Evolutionary conservation across 1,284 basidiomycete genomes (phyloP).

Genomic region (Apiotrichum domesticum): DNA sequence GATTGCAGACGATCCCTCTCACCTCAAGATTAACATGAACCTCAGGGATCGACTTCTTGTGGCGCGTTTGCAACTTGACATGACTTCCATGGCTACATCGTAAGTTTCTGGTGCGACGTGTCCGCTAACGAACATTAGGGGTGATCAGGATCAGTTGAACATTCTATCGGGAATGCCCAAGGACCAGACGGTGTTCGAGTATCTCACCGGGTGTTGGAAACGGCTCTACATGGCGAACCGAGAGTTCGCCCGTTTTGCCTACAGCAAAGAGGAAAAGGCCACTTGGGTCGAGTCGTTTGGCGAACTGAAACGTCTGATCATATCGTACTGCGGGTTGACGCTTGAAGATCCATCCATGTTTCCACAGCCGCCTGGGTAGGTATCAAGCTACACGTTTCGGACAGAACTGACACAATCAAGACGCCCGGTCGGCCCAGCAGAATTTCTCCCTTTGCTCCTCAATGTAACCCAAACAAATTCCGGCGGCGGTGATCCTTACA

Average conservation of each 20-base stretch:
- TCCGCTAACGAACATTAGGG: constrained; percentile 33
- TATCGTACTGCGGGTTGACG: constrained; percentile 84
- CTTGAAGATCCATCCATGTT: constrained; percentile 91
- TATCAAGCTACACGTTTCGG: constrained; percentile 14
- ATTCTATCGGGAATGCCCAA: constrained; percentile 72
- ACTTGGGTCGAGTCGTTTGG: constrained; percentile 61
- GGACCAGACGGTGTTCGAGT: constrained; percentile 81
- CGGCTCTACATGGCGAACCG: constrained; percentile 59
- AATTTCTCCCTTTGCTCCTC: constrained; percentile 71
- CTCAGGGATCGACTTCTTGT: constrained; percentile 63
- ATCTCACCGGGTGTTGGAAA: constrained; percentile 87
- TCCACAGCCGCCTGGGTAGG: constrained; percentile 70
- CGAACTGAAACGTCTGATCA: constrained; percentile 68
- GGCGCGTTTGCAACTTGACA: constrained; percentile 76
- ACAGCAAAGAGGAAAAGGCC: constrained; percentile 58
- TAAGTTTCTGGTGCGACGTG: constrained; percentile 5
- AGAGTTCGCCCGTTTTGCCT: constrained; percentile 60
- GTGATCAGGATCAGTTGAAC: constrained; percentile 69
- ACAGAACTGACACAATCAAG: constrained; percentile 42
- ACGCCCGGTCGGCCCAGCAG: constrained; percentile 63
- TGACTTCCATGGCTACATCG: constrained; percentile 56
- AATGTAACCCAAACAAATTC: constrained; percentile 53
- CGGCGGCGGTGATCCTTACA: constrained; percentile 52
- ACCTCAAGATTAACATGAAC: constrained; percentile 35
- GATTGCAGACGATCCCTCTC: constrained; percentile 9